These are phyloP conservation scores for Verbascum thapsus DNA, from an alignment of 257 asterid genomes.

Conservation along the genomic window DNA sequence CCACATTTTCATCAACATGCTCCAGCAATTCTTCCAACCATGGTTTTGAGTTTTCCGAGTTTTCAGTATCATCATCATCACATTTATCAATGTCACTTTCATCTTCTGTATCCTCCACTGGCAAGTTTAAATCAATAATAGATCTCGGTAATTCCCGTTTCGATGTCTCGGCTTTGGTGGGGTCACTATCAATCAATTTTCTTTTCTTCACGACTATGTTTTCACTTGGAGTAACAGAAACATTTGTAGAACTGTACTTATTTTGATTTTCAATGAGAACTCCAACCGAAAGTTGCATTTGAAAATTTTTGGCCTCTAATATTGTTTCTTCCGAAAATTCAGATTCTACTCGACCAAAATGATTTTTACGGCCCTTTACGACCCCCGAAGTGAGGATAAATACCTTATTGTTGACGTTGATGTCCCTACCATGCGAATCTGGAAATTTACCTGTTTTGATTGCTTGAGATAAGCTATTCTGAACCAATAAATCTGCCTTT, in stretches of 20 bases:
- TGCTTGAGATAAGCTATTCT: slow-evolving; percentile 62
- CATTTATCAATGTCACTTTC: slow-evolving; percentile 35
- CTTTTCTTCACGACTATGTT: slow-evolving; percentile 45
- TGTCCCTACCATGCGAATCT: slow-evolving; percentile 70
- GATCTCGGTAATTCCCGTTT: slow-evolving; percentile 49
- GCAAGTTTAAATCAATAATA: slow-evolving; percentile 75
- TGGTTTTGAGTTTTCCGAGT: slow-evolving; percentile 43
- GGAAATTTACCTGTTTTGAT: slow-evolving; percentile 74
- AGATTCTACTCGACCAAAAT: slow-evolving; percentile 29
- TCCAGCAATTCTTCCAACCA: slow-evolving; percentile 71
- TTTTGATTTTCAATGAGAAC: slow-evolving; percentile 29
- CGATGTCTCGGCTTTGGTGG: slow-evolving; percentile 32
- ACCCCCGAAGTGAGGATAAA: slow-evolving; percentile 56
- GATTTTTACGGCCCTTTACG: slow-evolving; percentile 36
- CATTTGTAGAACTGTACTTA: slow-evolving; percentile 33
- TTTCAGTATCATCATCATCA: slow-evolving; percentile 33
- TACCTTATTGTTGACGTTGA: slow-evolving; percentile 54
- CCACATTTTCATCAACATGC: slow-evolving; percentile 59
- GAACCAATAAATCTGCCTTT: slow-evolving; percentile 75
- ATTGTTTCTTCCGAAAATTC: slow-evolving; percentile 70
- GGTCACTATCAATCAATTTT: slow-evolving; percentile 40
- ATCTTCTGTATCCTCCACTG: slow-evolving; percentile 55
- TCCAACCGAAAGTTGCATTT: slow-evolving; percentile 58
- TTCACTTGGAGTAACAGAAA: slow-evolving; percentile 39
- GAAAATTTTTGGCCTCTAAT: slow-evolving; percentile 54